Evolutionary conservation across 306 rosid species (phyloP), one percentile per base, ranked within the genome.

Genomic region (Bauhinia variegata): DNA sequence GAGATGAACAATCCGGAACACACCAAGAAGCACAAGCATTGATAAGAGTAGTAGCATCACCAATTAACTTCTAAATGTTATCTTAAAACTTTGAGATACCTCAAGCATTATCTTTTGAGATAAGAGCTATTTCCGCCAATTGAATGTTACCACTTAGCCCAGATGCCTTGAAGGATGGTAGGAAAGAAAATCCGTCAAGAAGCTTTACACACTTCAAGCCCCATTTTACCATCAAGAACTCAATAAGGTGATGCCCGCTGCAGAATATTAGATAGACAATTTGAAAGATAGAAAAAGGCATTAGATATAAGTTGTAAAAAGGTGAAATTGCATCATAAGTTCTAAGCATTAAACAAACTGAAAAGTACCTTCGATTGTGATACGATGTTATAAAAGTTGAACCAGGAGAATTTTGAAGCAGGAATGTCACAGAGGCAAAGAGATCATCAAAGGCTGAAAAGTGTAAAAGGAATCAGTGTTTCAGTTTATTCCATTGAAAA

Each of bases 201-300:
- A 93, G 99, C 84, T 82, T 90, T 68, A 75, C 36, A 63, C 97
- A 87, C 85, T 83, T 89, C 78, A 92, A 80, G 59, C 92, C 96
- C 97, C 92, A 85, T 73, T 85, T 89, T 36, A 44, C 62, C 95
- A 83, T 83, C 81, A 92, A n/a, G n/a, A n/a, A n/a, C n/a, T n/a
- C n/a, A n/a, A n/a, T n/a, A n/a, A n/a, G 86, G 79, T 72, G 90
- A 77, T 92, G 92, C 57, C 97, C 92, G 19, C 99, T 88, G 87
- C 75, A 78, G 52, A 51, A 15, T 30, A 58, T 57, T 32, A 48
- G 42, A 58, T 43, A 39, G 19, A 59, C 19, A 60, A 41, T 54
- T 48, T 4, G 7, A 41, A 36, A 65, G 8, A 19, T 16, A 14
- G 36, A 0, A 5, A 28, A 11, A 65, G 53, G 0, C 1, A 36